A percentile compares a stretch with the other conserved stretches of the same genome.
Evolutionary conservation across 805 yeast genomes (phyloP).

Genomic region (Saturnispora sekii): DNA sequence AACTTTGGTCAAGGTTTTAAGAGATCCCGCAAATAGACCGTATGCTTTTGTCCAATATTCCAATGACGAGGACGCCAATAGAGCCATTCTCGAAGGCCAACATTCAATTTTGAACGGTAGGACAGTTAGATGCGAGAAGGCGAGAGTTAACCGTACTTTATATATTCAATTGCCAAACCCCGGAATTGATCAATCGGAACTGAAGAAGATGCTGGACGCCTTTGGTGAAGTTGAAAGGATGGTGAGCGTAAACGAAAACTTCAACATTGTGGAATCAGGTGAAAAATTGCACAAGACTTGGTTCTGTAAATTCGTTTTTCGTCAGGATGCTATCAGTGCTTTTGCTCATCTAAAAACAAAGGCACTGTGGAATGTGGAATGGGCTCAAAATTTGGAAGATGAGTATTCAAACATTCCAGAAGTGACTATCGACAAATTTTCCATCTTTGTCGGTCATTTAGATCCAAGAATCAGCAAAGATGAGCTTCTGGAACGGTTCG

Average conservation of each 20-base stretch:
- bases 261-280: constrained; percentile 13
- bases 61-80: constrained; percentile 56
- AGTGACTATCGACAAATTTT: constrained; percentile 51
- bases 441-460: constrained; percentile 76
- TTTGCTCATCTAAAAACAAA: constrained; percentile 57
- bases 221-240: constrained; percentile 76
- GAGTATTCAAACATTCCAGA: constrained; percentile 27
- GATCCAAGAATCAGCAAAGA: constrained; percentile 44
- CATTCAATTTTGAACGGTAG: constrained; percentile 63
- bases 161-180: constrained; percentile 37
- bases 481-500: constrained; percentile 49
- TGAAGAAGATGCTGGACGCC: constrained; percentile 32
- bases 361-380: constrained; percentile 52
- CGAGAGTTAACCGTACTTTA: constrained; percentile 83
- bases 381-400: constrained; percentile 78
- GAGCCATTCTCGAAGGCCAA: constrained; percentile 62
- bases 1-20: constrained; percentile 66
- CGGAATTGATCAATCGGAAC: constrained; percentile 20
- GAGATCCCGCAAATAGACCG: constrained; percentile 77
- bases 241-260: constrained; percentile 33
- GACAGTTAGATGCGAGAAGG: constrained; percentile 77
- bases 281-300: constrained; percentile 30
- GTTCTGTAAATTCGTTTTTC: constrained; percentile 69
- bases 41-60: constrained; percentile 88
- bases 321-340: constrained; percentile 84